phyloP scores from a whole-genome alignment of 768 basidiomycete species.

The Kwoniella mangroviensis region DNA sequence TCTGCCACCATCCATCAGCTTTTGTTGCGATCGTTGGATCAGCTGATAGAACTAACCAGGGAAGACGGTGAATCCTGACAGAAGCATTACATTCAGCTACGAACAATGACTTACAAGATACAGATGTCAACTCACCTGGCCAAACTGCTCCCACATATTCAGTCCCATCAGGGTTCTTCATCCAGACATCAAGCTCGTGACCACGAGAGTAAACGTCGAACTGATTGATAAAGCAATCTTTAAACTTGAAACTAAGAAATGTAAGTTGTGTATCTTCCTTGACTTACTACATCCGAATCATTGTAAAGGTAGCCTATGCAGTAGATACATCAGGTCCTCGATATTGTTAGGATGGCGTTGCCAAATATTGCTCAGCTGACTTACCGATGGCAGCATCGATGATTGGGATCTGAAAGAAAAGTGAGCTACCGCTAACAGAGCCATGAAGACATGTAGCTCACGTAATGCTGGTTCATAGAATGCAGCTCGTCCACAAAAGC shows the following conservation, averaged over 20 bases:
- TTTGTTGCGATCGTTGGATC: neutral
- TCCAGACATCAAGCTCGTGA: conserved; percentile 66
- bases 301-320: conserved; percentile 27
- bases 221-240: neutral
- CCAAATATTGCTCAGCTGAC: neutral
- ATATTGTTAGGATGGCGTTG: too few species aligned
- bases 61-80: conserved; percentile 61
- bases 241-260: conserved; percentile 1
- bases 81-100: neutral
- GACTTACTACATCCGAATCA: conserved; percentile 38
- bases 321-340: too few species aligned
- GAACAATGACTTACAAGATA: neutral
- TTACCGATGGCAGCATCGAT: conserved; percentile 54
- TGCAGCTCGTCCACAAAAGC: conserved; percentile 50
- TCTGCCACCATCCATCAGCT: conserved; percentile 60
- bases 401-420: conserved; percentile 37
- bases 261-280: neutral
- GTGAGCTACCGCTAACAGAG: conserved; percentile 1
- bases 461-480: conserved; percentile 52
- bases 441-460: conserved; percentile 10
- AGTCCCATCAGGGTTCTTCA: conserved; percentile 75
- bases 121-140: conserved; percentile 32
- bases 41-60: conserved; percentile 67
- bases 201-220: conserved; percentile 71
- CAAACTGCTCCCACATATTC: conserved; percentile 70